Percentiles rank a stretch among this genome's conserved stretches.
These are phyloP conservation scores for Aspergillus sojae DNA, from an alignment of 2,329 filamentous ascomycete species.

Conservation along the genomic window DNA sequence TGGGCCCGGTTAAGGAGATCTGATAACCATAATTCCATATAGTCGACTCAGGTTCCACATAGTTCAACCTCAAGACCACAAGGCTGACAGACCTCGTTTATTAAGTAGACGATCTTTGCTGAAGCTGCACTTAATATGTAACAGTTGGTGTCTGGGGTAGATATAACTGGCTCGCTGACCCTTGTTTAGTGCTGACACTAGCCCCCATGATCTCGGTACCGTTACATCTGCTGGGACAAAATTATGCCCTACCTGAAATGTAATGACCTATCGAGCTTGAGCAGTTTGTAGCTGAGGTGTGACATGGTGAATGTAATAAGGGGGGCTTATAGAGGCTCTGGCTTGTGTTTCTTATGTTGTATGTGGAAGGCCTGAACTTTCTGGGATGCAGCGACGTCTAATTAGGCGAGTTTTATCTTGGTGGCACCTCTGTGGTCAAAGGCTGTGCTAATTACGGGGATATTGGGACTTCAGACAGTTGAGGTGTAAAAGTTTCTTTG, in stretches of 20 bases:
- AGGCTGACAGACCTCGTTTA: neutral
- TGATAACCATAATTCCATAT: neutral
- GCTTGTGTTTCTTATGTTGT: neutral
- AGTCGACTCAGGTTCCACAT: neutral
- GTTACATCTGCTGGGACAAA: neutral
- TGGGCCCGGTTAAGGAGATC: neutral
- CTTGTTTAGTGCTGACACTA: neutral
- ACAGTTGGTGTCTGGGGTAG: neutral
- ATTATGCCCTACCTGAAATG: neutral
- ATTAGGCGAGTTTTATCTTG: neutral
- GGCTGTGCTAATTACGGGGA: neutral
- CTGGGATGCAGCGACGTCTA: neutral
- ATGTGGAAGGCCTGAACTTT: neutral
- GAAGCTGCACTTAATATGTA: neutral
- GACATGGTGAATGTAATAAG: too few species aligned
- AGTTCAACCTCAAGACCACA: neutral
- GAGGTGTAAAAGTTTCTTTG: neutral
- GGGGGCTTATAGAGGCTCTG: neutral
- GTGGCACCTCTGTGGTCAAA: neutral
- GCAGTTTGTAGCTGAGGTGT: neutral
- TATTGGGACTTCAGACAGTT: neutral
- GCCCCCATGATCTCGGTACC: too few species aligned
- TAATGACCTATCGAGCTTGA: neutral
- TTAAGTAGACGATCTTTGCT: too few species aligned
- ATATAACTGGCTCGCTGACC: neutral